Conservation (phyloP, 306 rosid species). For the Rubus parviflorus region DNA sequence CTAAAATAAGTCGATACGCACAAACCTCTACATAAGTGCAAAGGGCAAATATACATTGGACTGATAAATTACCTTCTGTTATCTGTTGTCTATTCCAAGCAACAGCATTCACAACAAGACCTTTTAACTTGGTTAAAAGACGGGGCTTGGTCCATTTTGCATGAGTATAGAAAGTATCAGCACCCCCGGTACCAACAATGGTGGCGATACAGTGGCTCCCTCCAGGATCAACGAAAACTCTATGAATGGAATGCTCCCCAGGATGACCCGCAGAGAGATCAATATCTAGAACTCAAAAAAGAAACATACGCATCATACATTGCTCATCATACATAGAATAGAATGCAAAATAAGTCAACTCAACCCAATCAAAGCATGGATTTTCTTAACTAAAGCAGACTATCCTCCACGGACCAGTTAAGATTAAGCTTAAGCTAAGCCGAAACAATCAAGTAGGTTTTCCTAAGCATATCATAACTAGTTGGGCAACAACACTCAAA, state of each 20-base stretch:
- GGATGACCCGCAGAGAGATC: constrained; percentile 88
- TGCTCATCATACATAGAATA: constrained; percentile 2
- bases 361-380: not conserved
- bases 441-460: not conserved
- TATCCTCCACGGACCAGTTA: not conserved
- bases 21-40: constrained; percentile 2
- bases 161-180: constrained; percentile 87
- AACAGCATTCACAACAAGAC: constrained; percentile 85
- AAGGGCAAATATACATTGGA: not conserved
- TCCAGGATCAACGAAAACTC: constrained; percentile 94
- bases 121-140: constrained; percentile 71
- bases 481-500: no score
- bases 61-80: constrained; percentile 68
- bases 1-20: not conserved
- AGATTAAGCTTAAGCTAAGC: not conserved
- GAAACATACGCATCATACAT: constrained; percentile 27
- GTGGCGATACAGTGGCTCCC: constrained; percentile 94
- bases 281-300: constrained; percentile 53
- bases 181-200: constrained; percentile 71
- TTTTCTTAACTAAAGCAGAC: not conserved
- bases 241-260: constrained; percentile 94
- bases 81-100: constrained; percentile 92
- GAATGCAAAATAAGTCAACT: not conserved
- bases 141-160: constrained; percentile 95
- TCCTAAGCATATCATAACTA: not conserved